These are phyloP conservation scores for Lichina pygmaea DNA, from an alignment of 495 filamentous ascomycete genomes.

Conservation along the genomic window DNA sequence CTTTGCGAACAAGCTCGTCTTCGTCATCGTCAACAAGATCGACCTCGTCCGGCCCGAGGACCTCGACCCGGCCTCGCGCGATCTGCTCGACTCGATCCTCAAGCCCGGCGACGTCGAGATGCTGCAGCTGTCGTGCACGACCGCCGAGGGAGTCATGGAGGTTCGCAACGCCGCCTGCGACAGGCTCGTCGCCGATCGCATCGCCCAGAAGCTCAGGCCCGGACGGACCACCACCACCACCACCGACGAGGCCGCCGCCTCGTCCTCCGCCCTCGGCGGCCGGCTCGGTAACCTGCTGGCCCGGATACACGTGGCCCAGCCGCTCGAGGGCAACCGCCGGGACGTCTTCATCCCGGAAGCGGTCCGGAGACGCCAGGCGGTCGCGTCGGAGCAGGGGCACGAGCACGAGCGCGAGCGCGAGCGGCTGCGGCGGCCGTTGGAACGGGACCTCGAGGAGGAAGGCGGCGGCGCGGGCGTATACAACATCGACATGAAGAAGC, in stretches of 20 bases:
- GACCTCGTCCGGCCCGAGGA: slow-evolving; percentile 75
- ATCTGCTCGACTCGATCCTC: slow-evolving; percentile 48
- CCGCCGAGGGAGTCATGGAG: slow-evolving; percentile 73
- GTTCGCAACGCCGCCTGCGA: slow-evolving; percentile 93
- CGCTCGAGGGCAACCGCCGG: slow-evolving; percentile 47
- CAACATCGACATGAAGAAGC: slow-evolving; percentile 68
- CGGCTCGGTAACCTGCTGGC: slow-evolving; percentile 68
- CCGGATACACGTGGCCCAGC: slow-evolving; percentile 86
- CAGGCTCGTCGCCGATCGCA: slow-evolving; percentile 68
- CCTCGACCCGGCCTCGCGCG: slow-evolving; percentile 53
- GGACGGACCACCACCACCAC: slow-evolving; percentile 17
- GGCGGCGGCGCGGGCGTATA: slow-evolving; percentile 88
- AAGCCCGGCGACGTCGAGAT: slow-evolving; percentile 75
- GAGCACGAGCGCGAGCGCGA: slow-evolving; percentile 48
- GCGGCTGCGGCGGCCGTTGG: slow-evolving; percentile 42
- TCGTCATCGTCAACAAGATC: slow-evolving; percentile 94
- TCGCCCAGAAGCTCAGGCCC: slow-evolving; percentile 84
- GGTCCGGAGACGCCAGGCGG: slow-evolving; percentile 54
- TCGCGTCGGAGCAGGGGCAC: slow-evolving; percentile 27
- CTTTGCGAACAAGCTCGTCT: slow-evolving; percentile 91
- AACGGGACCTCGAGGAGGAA: slow-evolving; percentile 74
- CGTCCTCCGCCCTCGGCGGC: slow-evolving; percentile 40
- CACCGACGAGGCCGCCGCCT: slow-evolving; percentile 20
- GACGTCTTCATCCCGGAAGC: slow-evolving; percentile 80
- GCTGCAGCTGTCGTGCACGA: slow-evolving; percentile 79